These are phyloP conservation scores for Leccinum variabile DNA, from an alignment of 1,284 basidiomycete genomes.

Conservation along the genomic window DNA sequence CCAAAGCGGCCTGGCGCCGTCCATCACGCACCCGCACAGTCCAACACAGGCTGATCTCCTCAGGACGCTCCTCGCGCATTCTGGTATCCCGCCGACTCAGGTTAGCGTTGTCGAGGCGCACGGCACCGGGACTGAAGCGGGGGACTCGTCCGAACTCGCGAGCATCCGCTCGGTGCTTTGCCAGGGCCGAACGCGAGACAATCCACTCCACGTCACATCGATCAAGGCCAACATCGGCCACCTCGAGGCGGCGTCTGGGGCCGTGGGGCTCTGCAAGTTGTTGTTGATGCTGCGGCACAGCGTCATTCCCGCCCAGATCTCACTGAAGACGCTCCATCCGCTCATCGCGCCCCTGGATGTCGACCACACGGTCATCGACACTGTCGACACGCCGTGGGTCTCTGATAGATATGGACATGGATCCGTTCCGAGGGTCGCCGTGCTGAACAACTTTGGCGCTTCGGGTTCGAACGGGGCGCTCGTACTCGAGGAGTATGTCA, in stretches of 20 bases:
- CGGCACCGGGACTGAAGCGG: slow-evolving; percentile 69
- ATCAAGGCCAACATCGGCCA: slow-evolving; percentile 75
- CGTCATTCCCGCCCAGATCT: slow-evolving; percentile 60
- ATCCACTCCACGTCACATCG: slow-evolving; percentile 63
- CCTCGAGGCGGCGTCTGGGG: slow-evolving; percentile 71
- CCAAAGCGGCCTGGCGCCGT: slow-evolving; percentile 61
- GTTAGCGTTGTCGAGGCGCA: slow-evolving; percentile 70
- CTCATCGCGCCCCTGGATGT: slow-evolving; percentile 47
- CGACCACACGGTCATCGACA: slow-evolving; percentile 55
- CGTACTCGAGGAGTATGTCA: slow-evolving; percentile 53
- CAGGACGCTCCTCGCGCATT: slow-evolving; percentile 44
- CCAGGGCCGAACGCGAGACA: slow-evolving; percentile 39
- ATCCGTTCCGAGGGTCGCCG: slow-evolving; percentile 46
- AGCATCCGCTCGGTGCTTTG: slow-evolving; percentile 61
- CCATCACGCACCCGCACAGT: slow-evolving; percentile 70
- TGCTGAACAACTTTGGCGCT: slow-evolving; percentile 75
- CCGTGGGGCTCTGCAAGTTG: slow-evolving; percentile 67
- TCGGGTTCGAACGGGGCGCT: slow-evolving; percentile 68
- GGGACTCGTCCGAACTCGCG: slow-evolving; percentile 64
- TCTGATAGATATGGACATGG: neutral
- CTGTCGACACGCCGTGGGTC: slow-evolving; percentile 42
- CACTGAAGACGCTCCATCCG: slow-evolving; percentile 56
- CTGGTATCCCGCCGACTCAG: slow-evolving; percentile 46
- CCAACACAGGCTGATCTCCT: slow-evolving; percentile 60
- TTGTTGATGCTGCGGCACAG: slow-evolving; percentile 63